Evolutionary conservation across 1,284 basidiomycete species (phyloP).

Genomic region (Ustilago bromivora): DNA sequence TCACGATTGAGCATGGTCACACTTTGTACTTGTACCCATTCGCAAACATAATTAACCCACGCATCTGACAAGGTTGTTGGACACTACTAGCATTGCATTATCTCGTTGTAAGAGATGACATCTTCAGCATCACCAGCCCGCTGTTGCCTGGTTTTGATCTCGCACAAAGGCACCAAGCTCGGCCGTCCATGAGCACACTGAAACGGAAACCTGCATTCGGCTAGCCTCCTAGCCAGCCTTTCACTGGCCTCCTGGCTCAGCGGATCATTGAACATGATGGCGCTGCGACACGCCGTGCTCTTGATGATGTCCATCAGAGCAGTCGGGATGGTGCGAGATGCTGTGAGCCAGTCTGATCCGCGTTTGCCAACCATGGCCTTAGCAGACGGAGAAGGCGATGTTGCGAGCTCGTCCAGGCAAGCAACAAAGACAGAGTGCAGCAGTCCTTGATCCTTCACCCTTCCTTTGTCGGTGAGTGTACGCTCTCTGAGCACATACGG

Average conservation of each 20-base stretch:
- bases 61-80: not conserved
- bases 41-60: not conserved
- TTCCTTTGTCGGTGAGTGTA: constrained; percentile 13
- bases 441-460: constrained; percentile 19
- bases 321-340: constrained; percentile 12
- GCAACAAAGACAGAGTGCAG: constrained; percentile 7
- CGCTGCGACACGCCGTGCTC: constrained; percentile 39
- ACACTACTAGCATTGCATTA: constrained; percentile 2
- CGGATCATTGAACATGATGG: constrained; percentile 84
- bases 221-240: constrained; percentile 77
- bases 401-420: constrained; percentile 13
- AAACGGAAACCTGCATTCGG: constrained; percentile 83
- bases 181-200: constrained; percentile 87
- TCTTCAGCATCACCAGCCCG: not conserved
- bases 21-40: constrained; percentile 20
- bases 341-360: constrained; percentile 14
- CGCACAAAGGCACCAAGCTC: constrained; percentile 36
- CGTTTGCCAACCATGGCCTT: not conserved
- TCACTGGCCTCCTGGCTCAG: constrained; percentile 78
- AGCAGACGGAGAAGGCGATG: not conserved
- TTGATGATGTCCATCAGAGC: constrained; percentile 29
- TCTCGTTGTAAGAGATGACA: not conserved
- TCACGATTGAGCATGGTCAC: constrained; percentile 17
- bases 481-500: constrained; percentile 28
- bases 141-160: constrained; percentile 2